Base-by-base conservation (phyloP, 2,329 filamentous ascomycete genomes). In the Fusarium poae region DNA sequence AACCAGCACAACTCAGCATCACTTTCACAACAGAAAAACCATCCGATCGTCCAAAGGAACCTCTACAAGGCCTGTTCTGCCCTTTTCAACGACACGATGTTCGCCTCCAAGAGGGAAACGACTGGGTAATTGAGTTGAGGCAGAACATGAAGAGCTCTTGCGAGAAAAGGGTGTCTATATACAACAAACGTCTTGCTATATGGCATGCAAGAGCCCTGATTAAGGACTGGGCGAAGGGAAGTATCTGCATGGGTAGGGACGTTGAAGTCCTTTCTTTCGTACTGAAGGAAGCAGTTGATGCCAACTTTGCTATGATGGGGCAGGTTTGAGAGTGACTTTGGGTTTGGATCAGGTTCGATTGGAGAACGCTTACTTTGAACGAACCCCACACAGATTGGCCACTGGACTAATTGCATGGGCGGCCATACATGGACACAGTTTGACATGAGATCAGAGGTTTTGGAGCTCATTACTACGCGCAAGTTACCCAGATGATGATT, bases 181-280 rank as follows among this genome's bases (percentile, higher is more conserved):
- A 74, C 44, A 79, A 79, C 46, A 79, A 79, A 43, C 69, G 77
- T 39, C 52, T 76, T 32, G 77, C 77, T 0, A 65, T 79, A 4
- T 79, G 76, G 75, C 72, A 78, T 1, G 68, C 68, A 0, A 60
- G 77, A 3, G 62, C 56, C 12, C 52, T 79, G 42, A 40, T 77
- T 1, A 50, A 23, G 0, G 69, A 43, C 0, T 79, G 77, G 77
- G 67, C 72, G 0, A 65, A 55, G 25, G 77, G 77, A 2, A 69
- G 73, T 15, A 54, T 77, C 2, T 67, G 57, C 1, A 61, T 77
- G 67, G 76, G 75, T 0, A 60, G 54, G 15, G 75, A 72, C 6
- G 48, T 54, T 0, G 45, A 30, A 1, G 54, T 70, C 3, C 68
- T 75, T 37, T 68, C 67, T 3, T 78, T 78, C 46, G 29, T 77